A percentile compares a stretch with the other conserved stretches of the same genome.
These are phyloP conservation scores for Penicillium glabrum DNA, from an alignment of 2,329 filamentous ascomycete species.

Conservation along the genomic window DNA sequence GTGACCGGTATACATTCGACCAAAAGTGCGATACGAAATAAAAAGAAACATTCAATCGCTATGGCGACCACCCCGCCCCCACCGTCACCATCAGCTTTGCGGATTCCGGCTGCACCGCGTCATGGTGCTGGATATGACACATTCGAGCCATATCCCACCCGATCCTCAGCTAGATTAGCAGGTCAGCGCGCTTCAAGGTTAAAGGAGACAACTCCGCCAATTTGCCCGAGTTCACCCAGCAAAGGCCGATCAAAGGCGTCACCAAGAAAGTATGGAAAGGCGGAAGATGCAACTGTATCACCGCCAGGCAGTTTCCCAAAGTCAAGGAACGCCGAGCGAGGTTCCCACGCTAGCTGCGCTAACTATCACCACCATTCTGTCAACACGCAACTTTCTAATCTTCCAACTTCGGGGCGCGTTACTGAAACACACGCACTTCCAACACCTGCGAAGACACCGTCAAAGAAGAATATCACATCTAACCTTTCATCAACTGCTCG, in stretches of 20 bases:
- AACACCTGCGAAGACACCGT: slow-evolving; percentile 62
- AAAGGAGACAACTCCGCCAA: slow-evolving; percentile 33
- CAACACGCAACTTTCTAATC: slow-evolving; percentile 21
- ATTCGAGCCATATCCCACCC: slow-evolving; percentile 41
- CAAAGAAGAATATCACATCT: slow-evolving; percentile 51
- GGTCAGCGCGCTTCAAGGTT: slow-evolving; percentile 30
- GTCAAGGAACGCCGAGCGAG: neutral
- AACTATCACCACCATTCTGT: neutral
- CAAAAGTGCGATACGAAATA: neutral
- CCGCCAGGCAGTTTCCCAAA: slow-evolving; percentile 1
- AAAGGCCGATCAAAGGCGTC: slow-evolving; percentile 23
- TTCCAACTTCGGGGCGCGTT: slow-evolving; percentile 13
- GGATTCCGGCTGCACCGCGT: slow-evolving; percentile 46
- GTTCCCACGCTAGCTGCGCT: neutral
- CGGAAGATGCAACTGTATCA: slow-evolving; percentile 7
- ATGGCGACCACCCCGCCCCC: slow-evolving; percentile 43
- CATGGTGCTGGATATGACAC: slow-evolving; percentile 47
- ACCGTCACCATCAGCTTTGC: slow-evolving; percentile 31
- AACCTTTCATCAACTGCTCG: slow-evolving; percentile 52
- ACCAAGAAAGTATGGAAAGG: slow-evolving; percentile 24
- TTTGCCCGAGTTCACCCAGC: slow-evolving; percentile 21
- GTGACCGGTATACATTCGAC: neutral
- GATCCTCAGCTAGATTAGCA: slow-evolving; percentile 42
- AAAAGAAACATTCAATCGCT: neutral
- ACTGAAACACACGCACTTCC: slow-evolving; percentile 51